A percentile compares a stretch with the other conserved stretches of the same genome.
These are phyloP conservation scores for Aspergillus amoenus DNA, from an alignment of 2,329 filamentous ascomycete genomes.

Conservation along the genomic window DNA sequence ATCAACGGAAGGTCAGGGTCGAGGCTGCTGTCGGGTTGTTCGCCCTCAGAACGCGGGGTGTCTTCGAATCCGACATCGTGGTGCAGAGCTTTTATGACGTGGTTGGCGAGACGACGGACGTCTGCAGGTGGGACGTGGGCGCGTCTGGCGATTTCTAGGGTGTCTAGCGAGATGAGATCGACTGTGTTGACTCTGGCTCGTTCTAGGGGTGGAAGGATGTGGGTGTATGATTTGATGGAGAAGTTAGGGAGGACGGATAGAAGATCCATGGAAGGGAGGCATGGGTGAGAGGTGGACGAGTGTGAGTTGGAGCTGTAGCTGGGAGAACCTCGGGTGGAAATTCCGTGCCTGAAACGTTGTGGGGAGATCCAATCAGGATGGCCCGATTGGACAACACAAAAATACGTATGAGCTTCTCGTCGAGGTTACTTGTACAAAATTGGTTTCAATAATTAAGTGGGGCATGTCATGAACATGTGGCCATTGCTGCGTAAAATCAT, in stretches of 20 bases:
- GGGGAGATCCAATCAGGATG: background rate
- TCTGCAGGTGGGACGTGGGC: constrained; percentile 79
- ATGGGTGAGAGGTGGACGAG: background rate
- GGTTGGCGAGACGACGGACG: constrained; percentile 69
- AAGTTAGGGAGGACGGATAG: constrained; percentile 79
- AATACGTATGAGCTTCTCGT: background rate
- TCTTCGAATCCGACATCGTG: constrained; percentile 54
- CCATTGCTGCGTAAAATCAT: background rate
- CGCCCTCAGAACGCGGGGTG: constrained; percentile 6
- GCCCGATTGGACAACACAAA: background rate
- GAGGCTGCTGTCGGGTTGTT: constrained; percentile 23
- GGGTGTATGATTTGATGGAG: constrained; percentile 66
- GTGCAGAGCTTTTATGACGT: constrained; percentile 67
- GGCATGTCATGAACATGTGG: background rate
- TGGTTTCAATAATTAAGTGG: background rate
- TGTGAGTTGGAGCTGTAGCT: background rate
- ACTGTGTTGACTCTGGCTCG: constrained; percentile 72
- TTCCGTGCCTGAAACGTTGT: background rate
- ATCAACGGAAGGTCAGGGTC: constrained; percentile 21
- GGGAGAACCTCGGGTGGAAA: too few species aligned
- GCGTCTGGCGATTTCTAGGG: constrained; percentile 78
- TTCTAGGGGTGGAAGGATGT: constrained; percentile 78
- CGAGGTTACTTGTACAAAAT: background rate
- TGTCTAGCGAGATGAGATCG: constrained; percentile 83
- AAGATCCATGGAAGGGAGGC: constrained; percentile 61